These are phyloP conservation scores for Quercus dentata DNA, from an alignment of 306 rosid genomes.

Conservation along the genomic window DNA sequence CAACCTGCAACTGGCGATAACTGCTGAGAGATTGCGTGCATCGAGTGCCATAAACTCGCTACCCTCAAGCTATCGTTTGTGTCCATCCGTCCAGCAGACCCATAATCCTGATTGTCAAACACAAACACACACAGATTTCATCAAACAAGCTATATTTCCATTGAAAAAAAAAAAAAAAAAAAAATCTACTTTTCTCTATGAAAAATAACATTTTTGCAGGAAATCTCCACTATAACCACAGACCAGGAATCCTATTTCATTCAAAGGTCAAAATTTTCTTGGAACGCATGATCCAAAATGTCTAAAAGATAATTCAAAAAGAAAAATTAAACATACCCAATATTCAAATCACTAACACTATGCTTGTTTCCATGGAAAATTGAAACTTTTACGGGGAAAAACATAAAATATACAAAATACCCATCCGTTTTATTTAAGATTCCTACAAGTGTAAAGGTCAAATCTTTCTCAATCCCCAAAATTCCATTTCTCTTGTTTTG, in stretches of 20 bases:
- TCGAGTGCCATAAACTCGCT: slow-evolving; percentile 95
- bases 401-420: not conserved
- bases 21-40: slow-evolving; percentile 98
- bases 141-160: not conserved
- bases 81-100: slow-evolving; percentile 87
- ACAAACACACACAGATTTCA: not conserved
- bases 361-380: not conserved
- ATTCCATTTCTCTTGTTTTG: not conserved
- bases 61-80: slow-evolving; percentile 91
- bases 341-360: not conserved
- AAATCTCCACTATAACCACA: not conserved
- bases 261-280: too few species aligned
- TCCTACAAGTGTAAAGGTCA: not conserved
- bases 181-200: not conserved
- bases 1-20: slow-evolving; percentile 75
- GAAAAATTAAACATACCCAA: not conserved
- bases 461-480: not conserved
- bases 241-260: not conserved
- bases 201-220: not conserved
- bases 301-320: not conserved
- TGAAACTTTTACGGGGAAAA: not conserved
- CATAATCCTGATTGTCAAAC: slow-evolving; percentile 55
- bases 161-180: not conserved
- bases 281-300: not conserved
- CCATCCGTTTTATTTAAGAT: not conserved